Evolutionary conservation across 2,329 filamentous ascomycete genomes (phyloP), one percentile per base, ranked within the genome.

Genomic region (Beauveria rudraprayagi): DNA sequence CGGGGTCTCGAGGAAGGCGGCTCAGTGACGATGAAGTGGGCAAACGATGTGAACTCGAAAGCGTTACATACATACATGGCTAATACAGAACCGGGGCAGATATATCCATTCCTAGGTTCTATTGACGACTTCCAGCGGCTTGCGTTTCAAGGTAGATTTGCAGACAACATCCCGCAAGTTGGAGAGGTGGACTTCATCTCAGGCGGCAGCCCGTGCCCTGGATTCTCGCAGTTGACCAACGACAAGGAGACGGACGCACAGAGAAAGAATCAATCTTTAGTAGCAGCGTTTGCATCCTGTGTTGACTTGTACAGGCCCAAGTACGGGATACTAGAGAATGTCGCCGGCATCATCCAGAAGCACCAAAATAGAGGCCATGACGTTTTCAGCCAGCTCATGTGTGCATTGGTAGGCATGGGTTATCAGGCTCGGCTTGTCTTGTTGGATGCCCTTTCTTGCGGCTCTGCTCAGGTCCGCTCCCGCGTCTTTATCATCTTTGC

Each of bases 261-360:
- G 9, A 72, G 85, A 6, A 83, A 84, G 62, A 91, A 94, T 68
- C 88, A 88, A 40, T 92, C 89, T 0, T 82, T 94, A 34, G 82
- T 94, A 0, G 90, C 89, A 0, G 89, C 89, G 0, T 90, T 93
- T 43, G 86, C 86, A 0, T 85, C 90, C 0, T 90, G 82, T 62
- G 77, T 93, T 1, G 90, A 95, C 64, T 74, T 91, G 0, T 92
- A 90, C 65, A 81, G 87, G 0, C 90, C 91, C 0, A 78, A 83
- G n/a, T 93, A 89, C 68, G 88, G 86, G 0, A 65, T 93, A 0
- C 78, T 95, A 0, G 91, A 95, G 70, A 95, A 95, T 65, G 91
- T 95, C 0, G 73, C 83, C 0, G 78, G 75, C 0, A 90, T 93
- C 74, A 80, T 88, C 0, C 79, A 75, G 52, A 74, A 75, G 19